Conservation (phyloP, 805 yeast genomes). For the Ogataea pini region DNA sequence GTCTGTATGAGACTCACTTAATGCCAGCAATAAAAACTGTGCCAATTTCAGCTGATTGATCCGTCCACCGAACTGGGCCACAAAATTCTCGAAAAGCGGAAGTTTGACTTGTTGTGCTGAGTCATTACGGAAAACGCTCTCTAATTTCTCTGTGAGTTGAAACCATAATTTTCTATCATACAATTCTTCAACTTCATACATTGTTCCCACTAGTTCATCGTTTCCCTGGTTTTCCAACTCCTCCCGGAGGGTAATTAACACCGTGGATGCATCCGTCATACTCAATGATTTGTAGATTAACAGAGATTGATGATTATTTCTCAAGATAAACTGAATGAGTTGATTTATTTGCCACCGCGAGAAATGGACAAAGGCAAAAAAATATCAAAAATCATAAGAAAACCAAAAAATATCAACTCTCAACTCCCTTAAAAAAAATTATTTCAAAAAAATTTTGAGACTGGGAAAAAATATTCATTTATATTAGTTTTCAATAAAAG, state of each 20-base stretch:
- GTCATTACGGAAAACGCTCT: constrained; percentile 52
- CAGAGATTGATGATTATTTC: no score
- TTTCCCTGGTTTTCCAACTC: constrained; percentile 52
- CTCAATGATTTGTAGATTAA: no score
- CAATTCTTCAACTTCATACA: constrained; percentile 75
- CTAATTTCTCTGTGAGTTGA: constrained; percentile 75
- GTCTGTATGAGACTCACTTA: constrained; percentile 23
- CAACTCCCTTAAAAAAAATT: constrained; percentile 9
- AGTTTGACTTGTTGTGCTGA: constrained; percentile 56
- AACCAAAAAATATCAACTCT: not conserved
- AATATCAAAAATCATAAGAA: constrained; percentile 5
- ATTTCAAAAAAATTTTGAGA: constrained; percentile 2
- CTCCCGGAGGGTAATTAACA: constrained; percentile 61
- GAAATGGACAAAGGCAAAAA: not conserved
- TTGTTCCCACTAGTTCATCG: constrained; percentile 54
- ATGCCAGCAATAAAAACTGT: constrained; percentile 63
- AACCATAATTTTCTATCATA: constrained; percentile 94
- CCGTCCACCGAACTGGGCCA: constrained; percentile 63
- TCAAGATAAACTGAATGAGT: no score
- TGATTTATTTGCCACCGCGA: constrained; percentile 4
- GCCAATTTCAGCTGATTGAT: constrained; percentile 80
- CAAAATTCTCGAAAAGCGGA: constrained; percentile 70
- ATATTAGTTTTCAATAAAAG: no score
- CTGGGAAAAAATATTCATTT: not conserved
- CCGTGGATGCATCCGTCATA: constrained; percentile 35